These are phyloP conservation scores for Pyricularia grisea DNA, from an alignment of 2,329 filamentous ascomycete species.

Conservation along the genomic window DNA sequence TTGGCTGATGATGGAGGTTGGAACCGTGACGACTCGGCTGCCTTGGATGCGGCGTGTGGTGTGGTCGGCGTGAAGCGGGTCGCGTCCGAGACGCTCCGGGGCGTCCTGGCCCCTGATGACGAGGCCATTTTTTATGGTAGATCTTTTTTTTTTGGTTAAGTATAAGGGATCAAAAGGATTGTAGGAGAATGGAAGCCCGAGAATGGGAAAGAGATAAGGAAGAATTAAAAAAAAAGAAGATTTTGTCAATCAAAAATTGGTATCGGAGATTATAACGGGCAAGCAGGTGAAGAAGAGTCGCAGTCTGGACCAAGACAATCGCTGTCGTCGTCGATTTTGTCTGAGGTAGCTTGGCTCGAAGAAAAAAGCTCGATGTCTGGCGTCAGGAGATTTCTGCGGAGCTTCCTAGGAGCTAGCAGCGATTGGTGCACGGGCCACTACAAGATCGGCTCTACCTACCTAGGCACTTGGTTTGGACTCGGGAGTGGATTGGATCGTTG, in stretches of 20 bases:
- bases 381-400: constrained; percentile 7
- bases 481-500: neutral
- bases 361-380: constrained; percentile 4
- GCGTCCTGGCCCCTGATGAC: constrained; percentile 3
- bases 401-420: constrained; percentile 1
- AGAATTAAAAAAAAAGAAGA: neutral
- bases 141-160: neutral
- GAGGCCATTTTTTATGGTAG: constrained; percentile 1
- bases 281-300: neutral
- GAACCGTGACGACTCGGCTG: constrained; percentile 18
- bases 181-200: neutral
- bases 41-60: constrained; percentile 61
- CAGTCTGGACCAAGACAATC: neutral
- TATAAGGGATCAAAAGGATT: no score
- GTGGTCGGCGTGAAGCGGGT: constrained; percentile 68
- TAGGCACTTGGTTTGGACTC: neutral
- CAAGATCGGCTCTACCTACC: neutral
- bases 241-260: neutral
- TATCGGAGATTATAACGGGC: neutral
- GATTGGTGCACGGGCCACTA: constrained; percentile 1
- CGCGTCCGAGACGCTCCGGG: constrained; percentile 67
- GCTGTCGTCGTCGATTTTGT: neutral
- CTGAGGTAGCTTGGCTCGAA: neutral
- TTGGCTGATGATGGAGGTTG: neutral
- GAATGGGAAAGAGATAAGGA: neutral